phyloP scores from a whole-genome alignment of 371 early-diverging fungal species.

The Rhizopus sp. region DNA sequence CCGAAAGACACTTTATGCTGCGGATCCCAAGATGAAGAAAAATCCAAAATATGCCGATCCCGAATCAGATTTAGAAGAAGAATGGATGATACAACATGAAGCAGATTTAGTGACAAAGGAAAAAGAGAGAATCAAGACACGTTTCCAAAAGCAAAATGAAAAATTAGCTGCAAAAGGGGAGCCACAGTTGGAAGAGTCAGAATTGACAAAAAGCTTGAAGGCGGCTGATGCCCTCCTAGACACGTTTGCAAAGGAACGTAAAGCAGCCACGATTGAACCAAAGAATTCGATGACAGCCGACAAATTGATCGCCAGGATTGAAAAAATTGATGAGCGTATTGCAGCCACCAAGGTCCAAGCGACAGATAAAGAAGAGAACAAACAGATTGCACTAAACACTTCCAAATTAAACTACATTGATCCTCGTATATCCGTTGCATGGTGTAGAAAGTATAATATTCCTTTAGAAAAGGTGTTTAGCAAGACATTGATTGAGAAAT shows the following conservation, averaged over 20 bases:
- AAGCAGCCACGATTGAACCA: constrained; percentile 41
- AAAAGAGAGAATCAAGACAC: constrained; percentile 57
- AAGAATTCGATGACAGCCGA: constrained; percentile 55
- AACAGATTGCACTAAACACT: constrained; percentile 95
- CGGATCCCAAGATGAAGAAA: constrained; percentile 79
- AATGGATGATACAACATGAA: constrained; percentile 73
- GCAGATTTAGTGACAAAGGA: constrained; percentile 58
- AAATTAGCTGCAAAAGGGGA: constrained; percentile 63
- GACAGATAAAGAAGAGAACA: constrained; percentile 95
- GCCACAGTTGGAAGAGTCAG: constrained; percentile 48
- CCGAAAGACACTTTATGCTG: constrained; percentile 63
- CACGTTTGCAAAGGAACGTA: constrained; percentile 52
- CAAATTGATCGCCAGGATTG: constrained; percentile 61
- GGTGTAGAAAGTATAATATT: constrained; percentile 88
- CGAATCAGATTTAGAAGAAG: constrained; percentile 84
- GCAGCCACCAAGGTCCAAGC: constrained; percentile 63
- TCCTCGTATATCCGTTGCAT: constrained; percentile 93
- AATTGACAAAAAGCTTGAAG: constrained; percentile 60
- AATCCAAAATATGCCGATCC: constrained; percentile 60
- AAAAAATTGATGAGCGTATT: constrained; percentile 71
- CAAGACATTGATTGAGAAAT: constrained; percentile 89
- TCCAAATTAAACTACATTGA: constrained; percentile 99
- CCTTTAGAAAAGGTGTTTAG: constrained; percentile 93
- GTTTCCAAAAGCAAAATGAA: constrained; percentile 75
- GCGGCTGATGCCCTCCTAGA: constrained; percentile 50